phyloP scores from a whole-genome alignment of 371 early-diverging fungal species.

The Lichtheimia ramosa region DNA sequence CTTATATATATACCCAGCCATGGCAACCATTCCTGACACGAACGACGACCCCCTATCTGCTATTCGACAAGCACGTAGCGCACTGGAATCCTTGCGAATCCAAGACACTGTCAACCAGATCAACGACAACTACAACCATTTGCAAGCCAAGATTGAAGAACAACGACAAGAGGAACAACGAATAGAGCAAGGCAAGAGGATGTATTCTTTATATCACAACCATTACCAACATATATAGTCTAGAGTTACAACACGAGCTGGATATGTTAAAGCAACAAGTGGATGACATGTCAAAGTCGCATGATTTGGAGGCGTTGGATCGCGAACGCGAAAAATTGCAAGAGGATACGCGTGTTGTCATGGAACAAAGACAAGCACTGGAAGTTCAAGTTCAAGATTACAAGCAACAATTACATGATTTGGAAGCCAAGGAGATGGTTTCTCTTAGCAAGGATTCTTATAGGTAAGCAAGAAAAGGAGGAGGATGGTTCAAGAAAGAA shows the following conservation, averaged over 20 bases:
- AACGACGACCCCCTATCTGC: too few relatives aligned
- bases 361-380: not conserved
- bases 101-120: too few relatives aligned
- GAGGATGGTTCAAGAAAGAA: not conserved
- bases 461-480: not conserved
- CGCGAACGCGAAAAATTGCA: not conserved
- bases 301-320: not conserved
- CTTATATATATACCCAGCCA: too few relatives aligned
- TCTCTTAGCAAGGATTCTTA: not conserved
- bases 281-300: not conserved
- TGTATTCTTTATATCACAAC: too few relatives aligned
- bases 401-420: not conserved
- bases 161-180: too few relatives aligned
- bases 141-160: too few relatives aligned
- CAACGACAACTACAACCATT: too few relatives aligned
- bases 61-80: too few relatives aligned
- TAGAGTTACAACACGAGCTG: not conserved
- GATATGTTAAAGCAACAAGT: not conserved
- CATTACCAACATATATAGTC: too few relatives aligned
- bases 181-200: too few relatives aligned
- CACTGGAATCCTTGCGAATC: too few relatives aligned
- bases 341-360: not conserved
- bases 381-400: not conserved
- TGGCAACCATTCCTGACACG: too few relatives aligned
- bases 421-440: not conserved